Evolutionary conservation across 306 rosid genomes (phyloP), one percentile per base, ranked within the genome.

Genomic region (Carpinus fangiana): DNA sequence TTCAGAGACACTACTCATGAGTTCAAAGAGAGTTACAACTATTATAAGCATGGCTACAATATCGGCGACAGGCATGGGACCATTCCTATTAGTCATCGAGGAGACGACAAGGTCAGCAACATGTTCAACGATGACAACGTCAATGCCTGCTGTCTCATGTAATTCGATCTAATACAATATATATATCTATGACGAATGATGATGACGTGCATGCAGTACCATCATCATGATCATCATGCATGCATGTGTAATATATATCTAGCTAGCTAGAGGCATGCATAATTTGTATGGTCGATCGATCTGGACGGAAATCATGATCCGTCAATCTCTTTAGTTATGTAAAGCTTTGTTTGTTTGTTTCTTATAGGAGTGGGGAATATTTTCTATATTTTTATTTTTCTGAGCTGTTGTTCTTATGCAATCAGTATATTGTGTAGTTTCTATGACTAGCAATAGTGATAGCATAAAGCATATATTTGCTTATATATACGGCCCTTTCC

Each of bases 91-190:
- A 76, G 97, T 78, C 97, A 87, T 1, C 88, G 97, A 1, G 97
- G 98, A 5, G 97, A 94, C 20, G 97, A 94, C 84, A 86, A 91
- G 62, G 92, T 94, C 77, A 94, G 98, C 79, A 94, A 92, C 92
- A 86, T 94, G 91, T 94, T 92, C 84, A 94, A 94, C 60, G 98
- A 94, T 72, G 98, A 94, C 61, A 94, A 94, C 75, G 98, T 94
- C 56, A 67, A 94, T 72, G 97, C 97, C 17, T 94, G 98, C 78
- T 81, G 88, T 34, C 61, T 94, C 76, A 94, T 94, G 98, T 94
- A 85, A 81, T 36, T 68, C 41, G 3, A 2, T 31, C 4, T 23
- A 65, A 20, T 20, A 8, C n/a, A 9, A 18, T n/a, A 23, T 4
- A 57, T 57, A 12, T 55, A 55, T 31, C 34, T 31, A 2, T 31